Evolutionary conservation across 2,329 filamentous ascomycete species (phyloP), one percentile per base, ranked within the genome.

Genomic region (Botrytis porri): DNA sequence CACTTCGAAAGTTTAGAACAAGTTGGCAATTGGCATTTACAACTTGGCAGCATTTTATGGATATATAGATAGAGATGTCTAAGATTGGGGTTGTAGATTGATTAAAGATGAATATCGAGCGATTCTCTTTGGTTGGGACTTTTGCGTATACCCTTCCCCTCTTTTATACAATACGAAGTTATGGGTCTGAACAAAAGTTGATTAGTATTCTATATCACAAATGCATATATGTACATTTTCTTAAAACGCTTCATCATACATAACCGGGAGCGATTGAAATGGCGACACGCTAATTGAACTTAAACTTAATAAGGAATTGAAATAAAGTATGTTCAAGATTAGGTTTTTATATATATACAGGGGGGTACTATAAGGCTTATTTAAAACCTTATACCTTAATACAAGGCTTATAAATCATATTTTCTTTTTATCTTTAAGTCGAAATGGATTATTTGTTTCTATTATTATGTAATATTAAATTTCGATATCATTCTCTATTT

Each of bases 31-130:
- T 57, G 60, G 37, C 60, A 37, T 62, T 62, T 35, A 39, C 35
- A 39, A 62, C 18, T 62, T 62, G 14, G 45, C 61, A 59, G 48
- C 48, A 72, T 72, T 67, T 72, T 72, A 67, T 59, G 70, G 70
- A 72, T 72, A 72, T 66, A 67, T 67, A 43, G 62, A 72, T 67
- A 72, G 62, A 72, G 62, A 72, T 67, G 70, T 62, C 54, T 62
- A 62, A 72, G 70, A 72, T 57, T 72, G 62, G 62, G 62, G 61
- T 54, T 57, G 61, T 51, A 72, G 51, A 72, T 72, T 72, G 61
- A 65, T 72, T 35, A 54, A 29, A 62, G 63, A 67, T 65, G 37
- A 66, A 72, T 67, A 66, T 57, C 32, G 51, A 72, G 64, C 54
- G 63, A 45, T 61, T 70, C 67, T 48, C 48, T 72, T 65, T 59